phyloP scores from a whole-genome alignment of 768 basidiomycete genomes.

The Auriscalpium microsporum region DNA sequence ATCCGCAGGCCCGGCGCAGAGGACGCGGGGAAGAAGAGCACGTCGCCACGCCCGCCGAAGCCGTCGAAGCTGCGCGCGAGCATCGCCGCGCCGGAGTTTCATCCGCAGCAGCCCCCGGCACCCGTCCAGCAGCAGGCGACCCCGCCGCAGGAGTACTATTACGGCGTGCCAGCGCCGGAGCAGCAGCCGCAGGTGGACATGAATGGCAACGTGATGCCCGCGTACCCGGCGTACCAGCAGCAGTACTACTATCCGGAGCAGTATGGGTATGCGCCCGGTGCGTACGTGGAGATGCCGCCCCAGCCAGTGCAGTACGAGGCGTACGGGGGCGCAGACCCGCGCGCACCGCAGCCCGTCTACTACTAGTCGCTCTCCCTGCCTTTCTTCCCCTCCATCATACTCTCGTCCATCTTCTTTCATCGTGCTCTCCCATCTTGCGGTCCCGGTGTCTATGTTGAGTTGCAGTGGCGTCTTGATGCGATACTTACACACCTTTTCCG shows the following conservation, averaged over 20 bases:
- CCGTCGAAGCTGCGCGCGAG: conserved; percentile 41
- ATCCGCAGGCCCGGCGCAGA: conserved; percentile 53
- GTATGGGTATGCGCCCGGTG: conserved; percentile 46
- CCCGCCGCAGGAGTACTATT: conserved; percentile 20
- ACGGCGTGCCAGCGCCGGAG: not conserved
- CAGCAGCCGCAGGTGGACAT: conserved; percentile 24
- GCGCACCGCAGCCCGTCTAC: conserved; percentile 45
- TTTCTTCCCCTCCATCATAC: too few relatives aligned
- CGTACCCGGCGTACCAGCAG: conserved; percentile 51
- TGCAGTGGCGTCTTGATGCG: too few relatives aligned
- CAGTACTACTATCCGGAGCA: conserved; percentile 67
- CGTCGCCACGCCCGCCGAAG: conserved; percentile 19
- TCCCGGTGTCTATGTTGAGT: too few relatives aligned
- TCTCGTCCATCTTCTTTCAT: too few relatives aligned
- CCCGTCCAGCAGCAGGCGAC: conserved; percentile 1
- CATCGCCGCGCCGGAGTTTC: conserved; percentile 2
- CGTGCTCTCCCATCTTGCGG: too few relatives aligned
- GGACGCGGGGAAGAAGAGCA: conserved; percentile 20
- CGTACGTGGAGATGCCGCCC: conserved; percentile 60
- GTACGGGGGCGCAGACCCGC: conserved; percentile 42
- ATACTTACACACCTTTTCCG: too few relatives aligned
- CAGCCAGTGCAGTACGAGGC: conserved; percentile 59
- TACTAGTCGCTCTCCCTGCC: conserved; percentile 34
- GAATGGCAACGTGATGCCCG: conserved; percentile 31
- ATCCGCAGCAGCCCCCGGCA: conserved; percentile 1